Evolutionary conservation across 2,329 filamentous ascomycete genomes (phyloP), one percentile per base, ranked within the genome.

Genomic region (Zymoseptoria passerinii): DNA sequence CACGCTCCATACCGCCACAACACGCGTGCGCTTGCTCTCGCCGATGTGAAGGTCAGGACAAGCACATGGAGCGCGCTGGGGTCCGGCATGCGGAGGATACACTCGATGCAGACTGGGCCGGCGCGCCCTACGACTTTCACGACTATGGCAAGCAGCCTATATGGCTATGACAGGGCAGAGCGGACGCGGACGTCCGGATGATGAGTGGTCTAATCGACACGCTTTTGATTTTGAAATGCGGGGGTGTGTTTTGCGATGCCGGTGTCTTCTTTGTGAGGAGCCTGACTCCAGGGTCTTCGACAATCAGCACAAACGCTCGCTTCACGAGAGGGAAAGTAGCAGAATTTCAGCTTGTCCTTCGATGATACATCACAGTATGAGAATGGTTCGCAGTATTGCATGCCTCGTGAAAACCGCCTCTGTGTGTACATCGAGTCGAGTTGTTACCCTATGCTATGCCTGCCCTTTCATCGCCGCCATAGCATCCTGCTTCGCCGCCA

Each of bases 111-210:
- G 28, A 18, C 50, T 52, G 50, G 50, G 23, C 50, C 23, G n/a
- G 50, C 50, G 50, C 23, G 23, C 20, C 50, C 50, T 29, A 52
- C 50, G 50, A 52, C 50, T 23, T 28, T 27, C 28, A 29, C 50
- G 50, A 52, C 28, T 52, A 52, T 23, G 50, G 50, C 35, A 44
- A 44, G 13, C 50, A 29, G 27, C 27, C 27, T 16, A 52, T 16
- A 27, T 29, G 50, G 50, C 50, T 52, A 52, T n/a, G 50, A 52
- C 50, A 52, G n/a, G 50, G 50, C 50, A 52, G 23, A 29, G 50
- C 50, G 50, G 50, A n/a, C 50, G 50, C 18, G 35, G 10, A 44
- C 1, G 13, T 44, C 35, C 35, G 35, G 35, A 44, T 44, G 35
- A 44, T 44, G 35, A 44, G 35, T 16, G 35, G 35, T 44, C 35